Evolutionary conservation across 2,329 filamentous ascomycete species (phyloP).

Genomic region (Phialemoniopsis sp.): DNA sequence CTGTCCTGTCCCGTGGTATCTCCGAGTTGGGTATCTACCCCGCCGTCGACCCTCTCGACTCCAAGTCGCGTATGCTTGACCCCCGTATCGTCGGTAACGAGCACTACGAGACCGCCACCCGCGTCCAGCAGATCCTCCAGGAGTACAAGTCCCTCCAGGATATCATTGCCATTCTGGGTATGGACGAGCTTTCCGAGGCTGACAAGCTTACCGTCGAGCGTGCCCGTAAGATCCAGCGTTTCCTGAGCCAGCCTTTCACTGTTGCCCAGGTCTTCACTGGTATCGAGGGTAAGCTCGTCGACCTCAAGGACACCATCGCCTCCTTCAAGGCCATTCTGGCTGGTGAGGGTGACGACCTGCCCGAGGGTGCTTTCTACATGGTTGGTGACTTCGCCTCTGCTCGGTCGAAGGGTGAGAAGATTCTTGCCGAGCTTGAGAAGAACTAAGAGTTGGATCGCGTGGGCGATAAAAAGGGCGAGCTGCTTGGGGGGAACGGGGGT

Average conservation of each 20-base stretch:
- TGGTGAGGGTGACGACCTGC: conserved; percentile 93
- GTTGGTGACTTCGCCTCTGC: conserved; percentile 93
- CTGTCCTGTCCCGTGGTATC: conserved; percentile 99
- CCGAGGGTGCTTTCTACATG: conserved; percentile 96
- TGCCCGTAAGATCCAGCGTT: conserved; percentile 99
- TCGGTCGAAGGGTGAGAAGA: conserved; percentile 98
- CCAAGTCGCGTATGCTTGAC: conserved; percentile 99
- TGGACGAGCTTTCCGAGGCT: conserved; percentile 98
- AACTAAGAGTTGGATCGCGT: conserved; percentile 25
- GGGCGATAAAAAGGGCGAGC: too few relatives aligned
- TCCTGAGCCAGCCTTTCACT: conserved; percentile 99
- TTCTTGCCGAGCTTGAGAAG: conserved; percentile 84
- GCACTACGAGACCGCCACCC: conserved; percentile 91
- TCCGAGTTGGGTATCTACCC: conserved; percentile 99
- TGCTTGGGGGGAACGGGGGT: conserved; percentile 19
- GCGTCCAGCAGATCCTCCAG: conserved; percentile 98
- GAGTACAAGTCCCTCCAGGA: conserved; percentile 99
- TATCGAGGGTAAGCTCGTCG: conserved; percentile 95
- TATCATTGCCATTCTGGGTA: conserved; percentile 99
- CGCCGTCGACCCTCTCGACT: conserved; percentile 98
- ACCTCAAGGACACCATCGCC: conserved; percentile 96
- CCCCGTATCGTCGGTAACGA: conserved; percentile 97
- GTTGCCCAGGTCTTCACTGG: conserved; percentile 77
- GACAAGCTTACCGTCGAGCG: conserved; percentile 99
- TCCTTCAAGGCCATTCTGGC: conserved; percentile 97